Evolutionary conservation across 352 stramenopile species (phyloP), one percentile per base, ranked within the genome.

Genomic region (Globisporangium sylvaticum): DNA sequence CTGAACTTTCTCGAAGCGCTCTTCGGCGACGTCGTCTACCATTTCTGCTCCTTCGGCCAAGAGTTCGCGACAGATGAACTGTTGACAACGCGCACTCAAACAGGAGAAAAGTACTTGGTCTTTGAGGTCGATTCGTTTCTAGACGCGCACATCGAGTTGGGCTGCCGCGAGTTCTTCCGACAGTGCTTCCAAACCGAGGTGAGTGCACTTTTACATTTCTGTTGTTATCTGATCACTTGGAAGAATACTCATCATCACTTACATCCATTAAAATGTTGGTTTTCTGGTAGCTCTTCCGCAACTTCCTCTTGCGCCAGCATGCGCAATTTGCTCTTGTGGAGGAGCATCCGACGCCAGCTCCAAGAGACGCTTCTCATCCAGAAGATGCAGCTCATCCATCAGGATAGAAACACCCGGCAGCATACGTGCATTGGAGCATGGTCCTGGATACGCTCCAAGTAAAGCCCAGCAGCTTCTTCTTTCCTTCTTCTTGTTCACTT

Each of bases 81-180:
- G 46, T 18, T 39, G n/a, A 12, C 14, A 4, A 53, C 66, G 1
- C 4, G 50, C 58, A 56, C 39, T n/a, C 22, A 64, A 48, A 31
- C 56, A 44, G 44, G 42, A 24, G 74, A 82, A 8, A 72, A 77
- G 27, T 81, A 71, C 39, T 53, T 91, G 34, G 68, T 89, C 20
- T 89, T 91, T 34, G 83, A 91, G 31, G 75, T 77, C 9, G 83
- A 91, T 54, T 76, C 78, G 2, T 90, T 87, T 46, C 59, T 91
- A 32, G 80, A 89, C 15, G 78, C 78, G 37, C 78, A 87, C 58
- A 87, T 79, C 6, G 85, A 90, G 58, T 64, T 93, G 9, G 85
- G 85, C 10, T 93, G 85, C 31, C 83, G 85, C 46, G 85, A 93
- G 39, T 87, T 93, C 65, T 93, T 93, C 42, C 83, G 85, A 39